phyloP scores from a whole-genome alignment of 2,329 filamentous ascomycete species.

The Pestalotiopsis fici region DNA sequence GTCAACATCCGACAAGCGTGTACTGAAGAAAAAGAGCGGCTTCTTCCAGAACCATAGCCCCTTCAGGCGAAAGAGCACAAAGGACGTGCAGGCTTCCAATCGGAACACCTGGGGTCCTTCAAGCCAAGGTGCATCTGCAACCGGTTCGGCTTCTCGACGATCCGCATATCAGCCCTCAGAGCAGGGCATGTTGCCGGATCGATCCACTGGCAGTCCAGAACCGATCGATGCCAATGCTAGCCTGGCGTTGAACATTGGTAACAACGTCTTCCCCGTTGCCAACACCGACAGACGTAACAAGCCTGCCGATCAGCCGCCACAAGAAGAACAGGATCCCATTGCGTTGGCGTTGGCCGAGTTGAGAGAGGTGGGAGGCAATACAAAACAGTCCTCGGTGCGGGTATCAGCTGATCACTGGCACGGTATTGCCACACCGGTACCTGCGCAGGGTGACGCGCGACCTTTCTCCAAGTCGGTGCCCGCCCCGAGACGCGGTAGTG shows the following conservation, averaged over 20 bases:
- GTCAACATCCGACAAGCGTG: conserved; percentile 62
- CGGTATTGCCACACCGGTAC: conserved; percentile 83
- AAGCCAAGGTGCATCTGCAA: conserved; percentile 13
- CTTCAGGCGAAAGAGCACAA: conserved; percentile 89
- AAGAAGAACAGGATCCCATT: conserved; percentile 81
- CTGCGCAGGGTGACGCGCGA: conserved; percentile 40
- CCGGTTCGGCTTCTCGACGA: conserved; percentile 30
- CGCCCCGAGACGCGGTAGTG: conserved; percentile 36
- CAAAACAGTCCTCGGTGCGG: conserved; percentile 77
- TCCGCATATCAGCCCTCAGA: conserved; percentile 41
- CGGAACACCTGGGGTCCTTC: conserved; percentile 62
- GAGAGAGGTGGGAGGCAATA: conserved; percentile 71
- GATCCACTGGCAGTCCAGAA: conserved; percentile 66
- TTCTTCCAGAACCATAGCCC: conserved; percentile 94
- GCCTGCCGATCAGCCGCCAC: conserved; percentile 32
- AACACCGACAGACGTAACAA: conserved; percentile 67
- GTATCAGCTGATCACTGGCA: conserved; percentile 95
- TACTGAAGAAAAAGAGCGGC: conserved; percentile 73
- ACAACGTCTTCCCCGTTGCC: conserved; percentile 93
- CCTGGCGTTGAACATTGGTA: conserved; percentile 89
- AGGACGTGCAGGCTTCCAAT: conserved; percentile 56
- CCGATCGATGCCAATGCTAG: conserved; percentile 90
- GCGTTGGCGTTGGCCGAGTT: conserved; percentile 89
- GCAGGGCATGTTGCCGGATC: conserved; percentile 39
- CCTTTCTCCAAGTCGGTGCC: conserved; percentile 44